A percentile compares a stretch with the other conserved stretches of the same genome.
Conservation (phyloP, 805 yeast species). For the Tetrapisispora phaffii region DNA sequence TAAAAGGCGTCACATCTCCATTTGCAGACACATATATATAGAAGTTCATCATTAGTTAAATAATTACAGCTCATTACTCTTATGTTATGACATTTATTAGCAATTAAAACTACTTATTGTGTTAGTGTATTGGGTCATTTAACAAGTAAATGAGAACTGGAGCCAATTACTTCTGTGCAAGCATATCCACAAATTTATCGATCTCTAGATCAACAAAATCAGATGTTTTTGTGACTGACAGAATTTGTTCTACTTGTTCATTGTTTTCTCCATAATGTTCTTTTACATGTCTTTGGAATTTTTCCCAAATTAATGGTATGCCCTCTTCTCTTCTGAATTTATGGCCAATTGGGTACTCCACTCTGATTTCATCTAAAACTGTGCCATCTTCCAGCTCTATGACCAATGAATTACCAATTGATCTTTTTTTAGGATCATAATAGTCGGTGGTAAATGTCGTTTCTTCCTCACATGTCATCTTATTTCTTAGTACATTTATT, state of each 20-base stretch:
- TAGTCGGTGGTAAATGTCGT: conserved; percentile 40
- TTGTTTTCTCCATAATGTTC: conserved; percentile 34
- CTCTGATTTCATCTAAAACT: conserved; percentile 40
- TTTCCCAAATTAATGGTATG: conserved; percentile 41
- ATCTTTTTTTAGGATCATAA: conserved; percentile 48
- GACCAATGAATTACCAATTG: conserved; percentile 45
- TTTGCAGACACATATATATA: no score
- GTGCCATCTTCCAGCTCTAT: conserved; percentile 47
- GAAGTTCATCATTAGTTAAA: no score
- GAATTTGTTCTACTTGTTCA: conserved; percentile 32
- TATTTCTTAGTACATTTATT: conserved; percentile 42
- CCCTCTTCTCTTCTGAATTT: conserved; percentile 51
- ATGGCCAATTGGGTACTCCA: conserved; percentile 52
- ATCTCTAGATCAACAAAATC: conserved; percentile 36
- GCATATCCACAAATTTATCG: conserved; percentile 40
- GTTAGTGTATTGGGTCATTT: no score
- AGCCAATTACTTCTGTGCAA: background rate
- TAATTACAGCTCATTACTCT: no score
- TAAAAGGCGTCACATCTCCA: no score
- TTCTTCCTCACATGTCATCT: conserved; percentile 47
- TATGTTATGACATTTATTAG: no score
- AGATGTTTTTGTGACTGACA: conserved; percentile 28
- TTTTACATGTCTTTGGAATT: conserved; percentile 42
- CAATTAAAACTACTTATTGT: no score
- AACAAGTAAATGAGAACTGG: no score